Conservation (phyloP, 805 yeast genomes). For the Jamesozyma lodderae region DNA sequence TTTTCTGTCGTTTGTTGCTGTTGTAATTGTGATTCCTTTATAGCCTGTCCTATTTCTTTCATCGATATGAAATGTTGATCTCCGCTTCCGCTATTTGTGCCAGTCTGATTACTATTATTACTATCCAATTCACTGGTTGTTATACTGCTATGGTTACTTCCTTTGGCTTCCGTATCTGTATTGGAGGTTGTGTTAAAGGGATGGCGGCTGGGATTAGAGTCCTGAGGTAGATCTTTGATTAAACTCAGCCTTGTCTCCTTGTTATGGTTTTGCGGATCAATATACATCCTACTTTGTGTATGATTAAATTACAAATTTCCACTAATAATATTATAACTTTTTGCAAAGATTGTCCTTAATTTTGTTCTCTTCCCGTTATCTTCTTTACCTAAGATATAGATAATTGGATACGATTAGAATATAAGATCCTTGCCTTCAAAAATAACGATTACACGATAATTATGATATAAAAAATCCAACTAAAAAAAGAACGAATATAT, state of each 20-base stretch:
- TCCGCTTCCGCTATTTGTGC: not conserved
- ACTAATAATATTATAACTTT: not conserved
- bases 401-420: no score
- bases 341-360: not conserved
- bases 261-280: constrained; percentile 4
- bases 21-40: constrained; percentile 1
- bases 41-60: constrained; percentile 3
- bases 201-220: not conserved
- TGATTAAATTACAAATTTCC: not conserved
- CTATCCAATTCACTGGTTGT: not conserved
- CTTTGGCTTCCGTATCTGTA: no score
- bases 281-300: constrained; percentile 1
- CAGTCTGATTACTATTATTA: not conserved
- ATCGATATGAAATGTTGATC: constrained; percentile 2
- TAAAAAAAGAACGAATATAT: no score
- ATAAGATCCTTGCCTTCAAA: no score
- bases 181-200: no score
- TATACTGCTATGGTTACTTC: not conserved
- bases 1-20: not conserved
- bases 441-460: no score
- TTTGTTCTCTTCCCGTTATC: not conserved
- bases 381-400: no score
- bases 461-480: no score
- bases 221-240: not conserved
- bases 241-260: constrained; percentile 2